Evolutionary conservation across 306 rosid species (phyloP).

Genomic region (Trichosanthes cucumerina): DNA sequence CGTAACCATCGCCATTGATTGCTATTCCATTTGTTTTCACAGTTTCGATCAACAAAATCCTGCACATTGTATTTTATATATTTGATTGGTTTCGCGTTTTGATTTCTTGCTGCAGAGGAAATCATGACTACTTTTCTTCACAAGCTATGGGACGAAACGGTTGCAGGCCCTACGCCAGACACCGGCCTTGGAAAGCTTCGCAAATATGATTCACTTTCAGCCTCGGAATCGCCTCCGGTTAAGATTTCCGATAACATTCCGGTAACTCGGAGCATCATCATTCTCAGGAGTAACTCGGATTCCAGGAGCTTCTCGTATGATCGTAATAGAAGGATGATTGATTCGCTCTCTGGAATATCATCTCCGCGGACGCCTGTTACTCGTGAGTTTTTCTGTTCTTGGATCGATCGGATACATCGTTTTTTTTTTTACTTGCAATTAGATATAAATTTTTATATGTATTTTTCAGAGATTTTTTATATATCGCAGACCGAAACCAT

Average conservation of each 20-base stretch:
- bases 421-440: background rate
- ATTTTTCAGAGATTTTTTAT: background rate
- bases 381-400: conserved; percentile 28
- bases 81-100: background rate
- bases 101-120: background rate
- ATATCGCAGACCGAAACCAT: background rate
- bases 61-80: background rate
- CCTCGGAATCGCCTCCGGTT: conserved; percentile 12
- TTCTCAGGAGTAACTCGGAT: conserved; percentile 28
- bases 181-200: conserved; percentile 84
- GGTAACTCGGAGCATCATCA: conserved; percentile 59
- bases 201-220: conserved; percentile 41
- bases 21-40: background rate
- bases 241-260: conserved; percentile 16
- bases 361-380: conserved; percentile 50
- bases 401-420: background rate
- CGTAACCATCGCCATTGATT: background rate
- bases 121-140: conserved; percentile 54
- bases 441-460: too few relatives aligned
- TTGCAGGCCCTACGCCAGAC: conserved; percentile 89
- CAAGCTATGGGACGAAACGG: conserved; percentile 97
- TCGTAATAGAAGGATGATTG: background rate
- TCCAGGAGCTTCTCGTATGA: background rate
- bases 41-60: background rate
- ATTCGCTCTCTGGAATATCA: conserved; percentile 19